Base-by-base conservation (phyloP, 176 grass and related monocot species). In the Coix lacrymajobi region DNA sequence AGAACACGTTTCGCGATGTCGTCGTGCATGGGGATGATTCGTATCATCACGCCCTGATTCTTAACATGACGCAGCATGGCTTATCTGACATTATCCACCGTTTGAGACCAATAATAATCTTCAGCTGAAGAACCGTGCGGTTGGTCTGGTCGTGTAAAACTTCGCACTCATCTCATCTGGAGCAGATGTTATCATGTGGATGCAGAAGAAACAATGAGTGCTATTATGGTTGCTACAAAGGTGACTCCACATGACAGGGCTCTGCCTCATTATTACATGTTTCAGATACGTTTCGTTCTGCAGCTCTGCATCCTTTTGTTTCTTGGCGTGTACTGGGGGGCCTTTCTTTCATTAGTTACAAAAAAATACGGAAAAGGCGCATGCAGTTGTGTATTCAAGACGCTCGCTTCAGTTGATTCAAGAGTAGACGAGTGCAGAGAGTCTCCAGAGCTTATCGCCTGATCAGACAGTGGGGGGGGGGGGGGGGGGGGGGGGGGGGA, bases 321-420 rank as follows among this genome's bases (percentile, higher is more conserved):
- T 83, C 32, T 46, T 17, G 57, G 58, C 43, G 25, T 41, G 15
- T 71, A 51, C 8, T 73, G 16, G 31, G 63, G 16, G 31, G 63
- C 39, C 1, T 80, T 76, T 36, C 25, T 86, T 85, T 56, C 58
- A n/a, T n/a, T n/a, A 57, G 26, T 30, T 49, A 84, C 1, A 8
- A 1, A 8, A 41, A 44, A 40, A 54, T 34, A 78, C 14, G 14
- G 29, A 79, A 73, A 66, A 46, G 48, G 58, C 32, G 3, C 8
- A 10, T 60, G 24, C 24, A 32, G 8, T 52, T 52, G 66, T 82
- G 24, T 57, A 76, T 85, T 22, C 11, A 85, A 71, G 63, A 85
- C 38, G 71, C 78, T 81, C n/a, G 14, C 82, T 85, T 71, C 34
- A 66, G 56, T 30, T 64, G 26, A 58, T 72, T 57, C 63, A 72